These are phyloP conservation scores for Crucibulum laeve DNA, from an alignment of 768 basidiomycete genomes.

Conservation along the genomic window DNA sequence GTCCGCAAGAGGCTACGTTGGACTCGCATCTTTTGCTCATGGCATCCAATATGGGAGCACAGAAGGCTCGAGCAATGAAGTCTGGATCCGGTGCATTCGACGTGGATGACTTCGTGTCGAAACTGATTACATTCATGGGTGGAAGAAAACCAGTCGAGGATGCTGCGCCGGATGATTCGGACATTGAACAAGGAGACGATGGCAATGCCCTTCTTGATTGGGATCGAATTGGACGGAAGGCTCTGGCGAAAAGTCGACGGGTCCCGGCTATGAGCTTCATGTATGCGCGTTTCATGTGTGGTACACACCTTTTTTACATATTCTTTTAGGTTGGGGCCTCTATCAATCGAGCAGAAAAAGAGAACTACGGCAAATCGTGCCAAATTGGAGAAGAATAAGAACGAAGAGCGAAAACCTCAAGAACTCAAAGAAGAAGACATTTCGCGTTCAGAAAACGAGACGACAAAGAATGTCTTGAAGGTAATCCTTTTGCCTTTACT, in stretches of 20 bases:
- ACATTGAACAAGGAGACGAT: slow-evolving; percentile 47
- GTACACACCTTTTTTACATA: slow-evolving; percentile 10
- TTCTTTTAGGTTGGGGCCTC: slow-evolving; percentile 79
- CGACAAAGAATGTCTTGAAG: slow-evolving; percentile 75
- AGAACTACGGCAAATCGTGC: slow-evolving; percentile 55
- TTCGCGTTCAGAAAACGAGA: slow-evolving; percentile 80
- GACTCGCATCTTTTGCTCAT: slow-evolving; percentile 81
- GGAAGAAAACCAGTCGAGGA: slow-evolving; percentile 49
- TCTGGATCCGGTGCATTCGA: slow-evolving; percentile 88
- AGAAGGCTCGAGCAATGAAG: slow-evolving; percentile 89
- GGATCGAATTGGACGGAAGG: slow-evolving; percentile 83
- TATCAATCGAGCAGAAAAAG: slow-evolving; percentile 83
- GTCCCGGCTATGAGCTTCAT: slow-evolving; percentile 86
- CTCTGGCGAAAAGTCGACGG: slow-evolving; percentile 73
- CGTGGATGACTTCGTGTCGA: slow-evolving; percentile 82
- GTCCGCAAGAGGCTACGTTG: slow-evolving; percentile 84
- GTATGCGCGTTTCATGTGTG: slow-evolving; percentile 38
- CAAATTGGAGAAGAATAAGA: slow-evolving; percentile 69
- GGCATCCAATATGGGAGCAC: slow-evolving; percentile 74
- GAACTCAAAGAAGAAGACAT: slow-evolving; percentile 85
- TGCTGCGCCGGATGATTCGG: slow-evolving; percentile 39
- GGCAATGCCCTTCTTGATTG: slow-evolving; percentile 60
- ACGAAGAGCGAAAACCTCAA: slow-evolving; percentile 65
- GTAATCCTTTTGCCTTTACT: slow-evolving; percentile 28
- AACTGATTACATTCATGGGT: slow-evolving; percentile 73